A percentile compares a stretch with the other conserved stretches of the same genome.
These are phyloP conservation scores for Chlamydomonas sp. DNA, from an alignment of 139 green algal species.

Conservation along the genomic window DNA sequence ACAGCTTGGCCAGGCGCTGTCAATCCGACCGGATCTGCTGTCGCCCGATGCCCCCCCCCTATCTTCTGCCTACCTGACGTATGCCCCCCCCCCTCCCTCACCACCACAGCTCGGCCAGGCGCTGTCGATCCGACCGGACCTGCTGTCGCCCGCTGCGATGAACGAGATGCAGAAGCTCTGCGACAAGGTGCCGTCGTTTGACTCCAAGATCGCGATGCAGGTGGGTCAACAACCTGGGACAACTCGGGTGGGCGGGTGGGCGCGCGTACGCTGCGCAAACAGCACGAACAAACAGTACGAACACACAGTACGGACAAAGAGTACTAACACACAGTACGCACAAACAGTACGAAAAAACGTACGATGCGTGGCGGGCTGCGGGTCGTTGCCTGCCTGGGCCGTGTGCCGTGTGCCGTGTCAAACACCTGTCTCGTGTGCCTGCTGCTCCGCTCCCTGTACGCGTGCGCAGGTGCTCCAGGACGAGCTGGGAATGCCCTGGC, in stretches of 20 bases:
- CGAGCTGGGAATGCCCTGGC: slow-evolving; percentile 78
- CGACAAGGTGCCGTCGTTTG: slow-evolving; percentile 88
- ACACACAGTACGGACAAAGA: too few relatives aligned
- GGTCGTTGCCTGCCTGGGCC: too few relatives aligned
- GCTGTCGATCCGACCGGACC: slow-evolving; percentile 91
- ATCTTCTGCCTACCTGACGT: too few relatives aligned
- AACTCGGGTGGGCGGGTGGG: background rate
- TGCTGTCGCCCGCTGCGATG: slow-evolving; percentile 94
- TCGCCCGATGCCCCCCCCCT: slow-evolving; percentile 80
- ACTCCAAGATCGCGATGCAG: slow-evolving; percentile 34
- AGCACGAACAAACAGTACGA: too few relatives aligned
- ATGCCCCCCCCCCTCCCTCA: too few relatives aligned
- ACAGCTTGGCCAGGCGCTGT: slow-evolving; percentile 89
- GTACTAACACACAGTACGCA: too few relatives aligned
- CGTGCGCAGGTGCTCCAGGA: slow-evolving; percentile 38
- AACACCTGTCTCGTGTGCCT: too few relatives aligned
- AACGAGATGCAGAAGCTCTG: slow-evolving; percentile 98
- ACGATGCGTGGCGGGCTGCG: too few relatives aligned
- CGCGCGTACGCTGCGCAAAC: too few relatives aligned
- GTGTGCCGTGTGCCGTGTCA: too few relatives aligned
- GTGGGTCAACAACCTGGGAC: too few relatives aligned
- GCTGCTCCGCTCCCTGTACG: background rate
- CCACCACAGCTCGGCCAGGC: slow-evolving; percentile 93
- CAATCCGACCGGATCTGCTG: slow-evolving; percentile 93
- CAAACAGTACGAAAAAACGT: too few relatives aligned